Base-by-base conservation (phyloP, 495 filamentous ascomycete species). In the Aspergillus ellipticus region DNA sequence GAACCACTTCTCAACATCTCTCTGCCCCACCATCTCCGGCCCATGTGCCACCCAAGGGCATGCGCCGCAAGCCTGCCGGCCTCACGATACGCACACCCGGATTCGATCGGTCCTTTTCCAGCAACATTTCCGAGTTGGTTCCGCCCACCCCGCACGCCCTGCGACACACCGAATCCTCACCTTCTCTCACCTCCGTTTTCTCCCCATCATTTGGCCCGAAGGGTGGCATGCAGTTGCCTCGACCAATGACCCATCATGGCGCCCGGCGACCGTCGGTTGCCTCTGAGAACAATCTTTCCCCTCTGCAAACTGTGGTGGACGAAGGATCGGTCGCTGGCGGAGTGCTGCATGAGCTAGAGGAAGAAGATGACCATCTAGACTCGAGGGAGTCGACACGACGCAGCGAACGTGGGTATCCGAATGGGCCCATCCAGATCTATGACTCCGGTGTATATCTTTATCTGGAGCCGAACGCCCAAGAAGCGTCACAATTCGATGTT, bases 361-460 rank as follows among this genome's bases (percentile, higher is more conserved):
- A 96, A 64, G 92, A 97, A 64, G 84, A 87, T 45, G 88, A 92
- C 39, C 81, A 88, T 49, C 80, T 89, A 13, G 83, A 92, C 42
- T 86, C 85, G 35, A 80, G 72, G 62, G 94, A 76, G 84, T 90
- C 66, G 87, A 92, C 66, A 0, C 67, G 65, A 22, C 66, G 69
- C 20, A 70, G 63, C 37, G 74, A 90, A 4, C 91, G 92, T 20
- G 90, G 90, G 4, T 98, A 98, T 68, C 94, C 94, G 2, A 82
- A 93, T 62, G 94, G 94, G 0, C 94, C 94, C 0, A 87, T 97
- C 17, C 85, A 86, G 61, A 96, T 98, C 24, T 95, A 97, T 58
- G 86, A 92, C 42, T 86, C 91, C n/a, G 85, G 88, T n/a, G 88
- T 98, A 1, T 96, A 86, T 62, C 77, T 98, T 0, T 98, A 96